Evolutionary conservation across 2,329 filamentous ascomycete genomes (phyloP).

Genomic region (Alternaria arborescens): DNA sequence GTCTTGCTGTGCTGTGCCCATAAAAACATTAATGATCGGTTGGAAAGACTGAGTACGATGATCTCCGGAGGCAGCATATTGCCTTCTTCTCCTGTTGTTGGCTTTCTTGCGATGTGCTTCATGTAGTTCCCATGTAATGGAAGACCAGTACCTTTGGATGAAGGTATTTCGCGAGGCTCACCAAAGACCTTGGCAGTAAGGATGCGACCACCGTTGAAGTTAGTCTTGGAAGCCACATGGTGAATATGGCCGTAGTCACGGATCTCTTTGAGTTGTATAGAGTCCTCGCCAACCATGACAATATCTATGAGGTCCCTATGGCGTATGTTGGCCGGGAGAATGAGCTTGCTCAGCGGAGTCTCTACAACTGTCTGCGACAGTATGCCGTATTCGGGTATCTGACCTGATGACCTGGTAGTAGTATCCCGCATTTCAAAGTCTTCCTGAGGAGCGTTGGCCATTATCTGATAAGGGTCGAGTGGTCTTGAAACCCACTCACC

Average conservation of each 20-base stretch:
- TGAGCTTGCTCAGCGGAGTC: slow-evolving; percentile 77
- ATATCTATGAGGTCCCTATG: slow-evolving; percentile 78
- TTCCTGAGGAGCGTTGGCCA: slow-evolving; percentile 45
- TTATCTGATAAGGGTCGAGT: slow-evolving; percentile 54
- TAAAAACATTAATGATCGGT: slow-evolving; percentile 78
- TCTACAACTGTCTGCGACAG: slow-evolving; percentile 80
- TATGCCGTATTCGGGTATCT: slow-evolving; percentile 70
- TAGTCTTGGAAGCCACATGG: slow-evolving; percentile 77
- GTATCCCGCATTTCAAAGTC: slow-evolving; percentile 38
- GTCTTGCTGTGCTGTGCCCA: slow-evolving; percentile 64
- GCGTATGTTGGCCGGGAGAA: slow-evolving; percentile 81
- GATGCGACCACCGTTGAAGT: slow-evolving; percentile 78
- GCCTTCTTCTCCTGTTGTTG: slow-evolving; percentile 32
- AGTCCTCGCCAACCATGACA: slow-evolving; percentile 83
- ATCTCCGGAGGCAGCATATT: slow-evolving; percentile 72
- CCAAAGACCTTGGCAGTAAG: slow-evolving; percentile 81
- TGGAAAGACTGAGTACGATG: slow-evolving; percentile 78
- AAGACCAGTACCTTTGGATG: slow-evolving; percentile 30
- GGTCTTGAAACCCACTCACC: slow-evolving; percentile 48
- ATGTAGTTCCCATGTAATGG: slow-evolving; percentile 24
- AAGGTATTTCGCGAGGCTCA: slow-evolving; percentile 34
- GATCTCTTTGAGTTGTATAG: slow-evolving; percentile 82
- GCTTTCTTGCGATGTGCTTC: slow-evolving; percentile 21
- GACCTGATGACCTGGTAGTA: slow-evolving; percentile 41
- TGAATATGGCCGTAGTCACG: slow-evolving; percentile 73